Conservation (phyloP, 768 basidiomycete genomes). For the Coprinopsis marcescibilis region DNA sequence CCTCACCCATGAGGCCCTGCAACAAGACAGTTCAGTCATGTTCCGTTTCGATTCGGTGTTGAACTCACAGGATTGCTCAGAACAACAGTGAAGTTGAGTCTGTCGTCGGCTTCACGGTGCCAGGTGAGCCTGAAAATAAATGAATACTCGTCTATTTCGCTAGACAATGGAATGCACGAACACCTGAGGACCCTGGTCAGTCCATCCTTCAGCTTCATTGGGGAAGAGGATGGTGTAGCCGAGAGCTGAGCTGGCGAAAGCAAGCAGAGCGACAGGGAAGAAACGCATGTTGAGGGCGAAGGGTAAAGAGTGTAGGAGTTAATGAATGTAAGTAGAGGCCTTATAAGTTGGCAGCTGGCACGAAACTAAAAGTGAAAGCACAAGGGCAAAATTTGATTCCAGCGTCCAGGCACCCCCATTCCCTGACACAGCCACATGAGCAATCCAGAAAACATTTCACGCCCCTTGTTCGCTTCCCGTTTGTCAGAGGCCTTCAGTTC, state of each 20-base stretch:
- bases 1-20: constrained; percentile 29
- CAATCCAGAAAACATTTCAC: no score
- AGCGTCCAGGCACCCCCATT: no score
- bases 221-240: constrained; percentile 62
- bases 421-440: no score
- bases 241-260: constrained; percentile 46
- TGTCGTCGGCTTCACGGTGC: constrained; percentile 61
- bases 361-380: no score
- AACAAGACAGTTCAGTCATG: constrained; percentile 15
- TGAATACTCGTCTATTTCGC: not conserved
- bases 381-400: no score
- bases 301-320: constrained; percentile 15
- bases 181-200: constrained; percentile 44
- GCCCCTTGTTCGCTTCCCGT: no score
- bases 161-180: constrained; percentile 17
- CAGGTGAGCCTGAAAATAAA: constrained; percentile 42
- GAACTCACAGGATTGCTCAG: constrained; percentile 55
- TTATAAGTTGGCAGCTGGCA: no score
- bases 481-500: no score
- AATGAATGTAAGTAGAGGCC: constrained; percentile 11
- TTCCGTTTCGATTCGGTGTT: constrained; percentile 3
- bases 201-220: constrained; percentile 46
- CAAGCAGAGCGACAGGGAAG: constrained; percentile 29
- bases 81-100: constrained; percentile 62
- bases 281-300: constrained; percentile 36